Evolutionary conservation across 1,139 yeast genomes (phyloP).

Genomic region (Yamadazyma trypodendri): DNA sequence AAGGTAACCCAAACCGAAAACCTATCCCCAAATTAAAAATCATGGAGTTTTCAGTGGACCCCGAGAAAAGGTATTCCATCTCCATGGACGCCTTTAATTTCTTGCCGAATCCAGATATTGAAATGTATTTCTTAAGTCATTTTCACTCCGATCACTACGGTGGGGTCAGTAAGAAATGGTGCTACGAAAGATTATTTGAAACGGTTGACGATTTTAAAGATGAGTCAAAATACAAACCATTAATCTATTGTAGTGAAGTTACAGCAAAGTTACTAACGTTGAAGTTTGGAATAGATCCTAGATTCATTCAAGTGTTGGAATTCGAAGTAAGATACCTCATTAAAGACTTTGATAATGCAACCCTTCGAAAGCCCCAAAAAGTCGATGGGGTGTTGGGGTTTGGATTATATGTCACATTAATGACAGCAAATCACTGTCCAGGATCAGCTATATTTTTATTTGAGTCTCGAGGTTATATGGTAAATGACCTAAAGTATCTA

Average conservation of each 20-base stretch:
- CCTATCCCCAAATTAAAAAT: conserved; percentile 59
- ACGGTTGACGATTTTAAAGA: conserved; percentile 28
- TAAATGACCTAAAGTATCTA: conserved; percentile 37
- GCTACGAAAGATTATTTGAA: conserved; percentile 39
- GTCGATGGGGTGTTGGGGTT: conserved; percentile 25
- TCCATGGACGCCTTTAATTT: conserved; percentile 73
- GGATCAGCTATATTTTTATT: conserved; percentile 84
- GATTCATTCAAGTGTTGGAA: conserved; percentile 49
- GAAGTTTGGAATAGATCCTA: conserved; percentile 55
- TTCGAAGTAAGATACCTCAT: conserved; percentile 39
- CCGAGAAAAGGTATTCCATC: conserved; percentile 26
- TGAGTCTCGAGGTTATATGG: conserved; percentile 43
- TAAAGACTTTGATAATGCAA: conserved; percentile 11
- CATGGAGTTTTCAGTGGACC: conserved; percentile 37
- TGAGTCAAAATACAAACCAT: conserved; percentile 41
- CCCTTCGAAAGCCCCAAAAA: conserved; percentile 18
- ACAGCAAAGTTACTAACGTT: conserved; percentile 59
- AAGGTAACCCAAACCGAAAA: conserved; percentile 19
- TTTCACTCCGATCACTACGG: conserved; percentile 94
- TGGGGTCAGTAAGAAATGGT: conserved; percentile 79
- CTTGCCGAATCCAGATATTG: conserved; percentile 44
- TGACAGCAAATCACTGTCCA: conserved; percentile 95
- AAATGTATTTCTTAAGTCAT: conserved; percentile 67
- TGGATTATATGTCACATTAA: conserved; percentile 56
- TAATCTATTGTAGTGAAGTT: conserved; percentile 67